Percentiles rank a stretch among this genome's conserved stretches.
phyloP scores from a whole-genome alignment of 179 eudicot genomes.

The Nepenthes alata region DNA sequence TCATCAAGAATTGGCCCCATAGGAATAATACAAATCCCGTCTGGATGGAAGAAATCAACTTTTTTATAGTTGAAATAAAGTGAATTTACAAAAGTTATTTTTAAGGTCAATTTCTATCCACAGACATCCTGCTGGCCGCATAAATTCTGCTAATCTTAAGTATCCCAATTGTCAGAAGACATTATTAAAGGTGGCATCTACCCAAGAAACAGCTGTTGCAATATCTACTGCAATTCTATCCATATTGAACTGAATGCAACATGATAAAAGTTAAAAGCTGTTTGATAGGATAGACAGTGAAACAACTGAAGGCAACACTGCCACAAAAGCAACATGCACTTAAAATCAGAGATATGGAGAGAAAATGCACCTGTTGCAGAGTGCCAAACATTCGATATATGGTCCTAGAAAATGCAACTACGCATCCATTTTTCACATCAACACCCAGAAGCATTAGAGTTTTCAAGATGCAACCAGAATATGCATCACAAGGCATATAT shows the following conservation, averaged over 20 bases:
- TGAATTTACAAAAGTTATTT: constrained; percentile 5
- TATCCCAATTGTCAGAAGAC: constrained; percentile 16
- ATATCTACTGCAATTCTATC: constrained; percentile 13
- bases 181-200: constrained; percentile 18
- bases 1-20: constrained; percentile 8
- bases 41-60: constrained; percentile 16
- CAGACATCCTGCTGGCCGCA: constrained; percentile 31
- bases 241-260: constrained; percentile 9
- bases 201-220: constrained; percentile 3
- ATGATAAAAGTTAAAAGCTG: background rate
- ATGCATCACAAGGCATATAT: too few relatives aligned
- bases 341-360: too few relatives aligned
- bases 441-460: too few relatives aligned
- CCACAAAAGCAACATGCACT: too few relatives aligned
- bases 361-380: too few relatives aligned
- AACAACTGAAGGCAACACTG: too few relatives aligned
- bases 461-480: too few relatives aligned
- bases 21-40: constrained; percentile 14
- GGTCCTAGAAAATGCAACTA: too few relatives aligned
- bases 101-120: constrained; percentile 15
- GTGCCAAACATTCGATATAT: too few relatives aligned
- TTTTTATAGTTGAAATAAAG: too few relatives aligned
- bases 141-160: constrained; percentile 24
- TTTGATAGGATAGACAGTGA: too few relatives aligned
- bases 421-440: too few relatives aligned